Conservation (phyloP, 164 flowering plant genomes). For the Annona squamosa region DNA sequence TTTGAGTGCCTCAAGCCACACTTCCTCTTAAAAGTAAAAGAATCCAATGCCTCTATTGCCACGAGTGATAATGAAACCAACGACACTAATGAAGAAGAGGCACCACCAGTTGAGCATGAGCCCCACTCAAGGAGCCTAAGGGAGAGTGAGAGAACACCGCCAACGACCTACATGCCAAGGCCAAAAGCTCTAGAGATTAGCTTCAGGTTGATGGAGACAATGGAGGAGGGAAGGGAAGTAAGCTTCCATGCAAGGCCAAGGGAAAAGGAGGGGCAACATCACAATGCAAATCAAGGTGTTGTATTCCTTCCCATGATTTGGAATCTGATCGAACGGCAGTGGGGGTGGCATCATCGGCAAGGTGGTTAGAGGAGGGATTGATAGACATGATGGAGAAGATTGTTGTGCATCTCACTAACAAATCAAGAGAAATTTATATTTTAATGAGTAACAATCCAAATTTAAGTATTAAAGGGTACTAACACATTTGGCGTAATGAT, state of each 20-base stretch:
- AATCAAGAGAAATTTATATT: no score
- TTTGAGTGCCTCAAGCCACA: constrained; percentile 53
- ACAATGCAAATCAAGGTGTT: background rate
- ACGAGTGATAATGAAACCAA: constrained; percentile 48
- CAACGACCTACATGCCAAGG: constrained; percentile 78
- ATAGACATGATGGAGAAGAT: constrained; percentile 53
- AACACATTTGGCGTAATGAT: no score
- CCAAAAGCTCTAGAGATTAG: constrained; percentile 77
- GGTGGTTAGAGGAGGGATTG: background rate
- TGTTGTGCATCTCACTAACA: constrained; percentile 9
- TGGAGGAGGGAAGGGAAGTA: constrained; percentile 65
- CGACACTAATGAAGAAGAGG: constrained; percentile 33
- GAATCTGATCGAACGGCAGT: background rate
- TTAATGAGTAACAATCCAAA: no score
- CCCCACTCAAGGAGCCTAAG: constrained; percentile 49
- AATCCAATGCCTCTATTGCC: constrained; percentile 57
- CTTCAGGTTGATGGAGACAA: constrained; percentile 74
- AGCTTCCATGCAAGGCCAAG: constrained; percentile 83
- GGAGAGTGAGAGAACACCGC: constrained; percentile 69
- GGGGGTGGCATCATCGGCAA: background rate
- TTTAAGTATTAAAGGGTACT: no score
- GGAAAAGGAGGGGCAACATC: constrained; percentile 10
- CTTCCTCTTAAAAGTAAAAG: constrained; percentile 67
- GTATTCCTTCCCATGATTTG: constrained; percentile 4
- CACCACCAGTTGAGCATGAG: constrained; percentile 13